Conservation (phyloP, 1,139 yeast species). For the Debaryomyces psychrophilus region DNA sequence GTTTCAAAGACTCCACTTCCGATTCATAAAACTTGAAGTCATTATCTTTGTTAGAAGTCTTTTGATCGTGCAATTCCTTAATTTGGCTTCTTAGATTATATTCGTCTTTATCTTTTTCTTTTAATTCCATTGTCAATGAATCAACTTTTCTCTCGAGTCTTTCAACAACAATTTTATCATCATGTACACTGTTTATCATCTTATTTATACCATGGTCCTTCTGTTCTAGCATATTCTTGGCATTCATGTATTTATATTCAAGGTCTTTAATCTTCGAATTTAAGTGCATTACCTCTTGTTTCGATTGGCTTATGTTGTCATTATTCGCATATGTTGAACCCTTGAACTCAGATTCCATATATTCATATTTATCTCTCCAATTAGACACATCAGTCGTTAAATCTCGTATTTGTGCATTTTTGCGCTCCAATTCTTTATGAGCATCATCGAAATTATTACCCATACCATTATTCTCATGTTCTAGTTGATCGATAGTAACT, state of each 20-base stretch:
- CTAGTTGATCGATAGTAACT: background rate
- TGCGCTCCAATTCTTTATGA: conserved; percentile 7
- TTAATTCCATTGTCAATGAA: conserved; percentile 21
- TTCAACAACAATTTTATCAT: conserved; percentile 7
- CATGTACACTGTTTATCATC: conserved; percentile 11
- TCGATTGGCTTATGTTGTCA: conserved; percentile 10
- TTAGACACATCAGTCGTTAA: conserved; percentile 8
- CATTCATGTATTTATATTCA: conserved; percentile 14
- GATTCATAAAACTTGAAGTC: conserved; percentile 19
- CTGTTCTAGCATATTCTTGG: conserved; percentile 18
- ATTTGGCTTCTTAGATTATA: conserved; percentile 27
- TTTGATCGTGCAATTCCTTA: conserved; percentile 23
- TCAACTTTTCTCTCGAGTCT: conserved; percentile 17
- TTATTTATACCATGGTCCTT: conserved; percentile 17
- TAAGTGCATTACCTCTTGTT: conserved; percentile 15
- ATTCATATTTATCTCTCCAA: conserved; percentile 15
- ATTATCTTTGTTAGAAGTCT: conserved; percentile 9
- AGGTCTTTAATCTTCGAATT: conserved; percentile 13
- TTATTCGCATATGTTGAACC: conserved; percentile 11
- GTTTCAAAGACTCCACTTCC: conserved; percentile 24
- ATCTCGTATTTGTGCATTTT: conserved; percentile 7
- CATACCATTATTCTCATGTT: conserved; percentile 11
- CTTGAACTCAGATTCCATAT: conserved; percentile 10
- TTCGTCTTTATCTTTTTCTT: conserved; percentile 27
- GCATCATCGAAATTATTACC: conserved; percentile 9